phyloP scores from a whole-genome alignment of 73 alveolate species.

The Blepharisma japonicum region DNA sequence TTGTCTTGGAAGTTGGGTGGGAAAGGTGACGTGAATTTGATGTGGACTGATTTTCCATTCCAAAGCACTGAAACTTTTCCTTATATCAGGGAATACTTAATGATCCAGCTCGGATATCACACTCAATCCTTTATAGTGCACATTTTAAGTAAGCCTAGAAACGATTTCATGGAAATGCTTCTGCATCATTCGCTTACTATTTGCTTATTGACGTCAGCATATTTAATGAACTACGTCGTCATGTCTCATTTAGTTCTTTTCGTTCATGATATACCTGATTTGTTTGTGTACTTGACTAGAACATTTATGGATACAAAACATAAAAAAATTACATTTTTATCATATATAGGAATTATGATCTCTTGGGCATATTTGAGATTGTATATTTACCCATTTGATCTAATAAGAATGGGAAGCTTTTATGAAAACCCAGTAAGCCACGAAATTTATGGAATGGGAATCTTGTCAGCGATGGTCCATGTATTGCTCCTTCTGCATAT shows the following conservation, averaged over 20 bases:
- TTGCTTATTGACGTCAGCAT: neutral
- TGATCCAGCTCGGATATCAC: slow-evolving; percentile 26
- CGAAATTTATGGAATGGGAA: slow-evolving; percentile 16
- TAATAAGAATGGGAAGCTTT: neutral
- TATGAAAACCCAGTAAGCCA: slow-evolving; percentile 6
- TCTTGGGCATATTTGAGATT: slow-evolving; percentile 19
- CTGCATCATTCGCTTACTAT: slow-evolving; percentile 29
- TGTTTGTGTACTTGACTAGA: slow-evolving; percentile 7
- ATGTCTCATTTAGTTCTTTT: slow-evolving; percentile 4
- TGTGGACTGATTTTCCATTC: neutral
- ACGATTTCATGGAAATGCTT: slow-evolving; percentile 28
- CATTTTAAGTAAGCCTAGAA: neutral
- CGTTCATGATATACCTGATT: slow-evolving; percentile 11
- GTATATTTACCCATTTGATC: slow-evolving; percentile 11
- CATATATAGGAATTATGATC: neutral
- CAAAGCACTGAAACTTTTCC: neutral
- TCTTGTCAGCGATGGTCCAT: neutral
- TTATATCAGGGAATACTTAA: slow-evolving; percentile 6
- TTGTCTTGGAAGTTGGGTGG: slow-evolving; percentile 21
- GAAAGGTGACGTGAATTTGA: neutral
- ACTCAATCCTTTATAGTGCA: neutral
- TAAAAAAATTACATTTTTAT: neutral
- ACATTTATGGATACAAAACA: neutral
- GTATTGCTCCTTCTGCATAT: neutral
- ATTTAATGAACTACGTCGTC: slow-evolving; percentile 14